phyloP scores from a whole-genome alignment of 2,329 filamentous ascomycete genomes.

The Aureobasidium sp. region DNA sequence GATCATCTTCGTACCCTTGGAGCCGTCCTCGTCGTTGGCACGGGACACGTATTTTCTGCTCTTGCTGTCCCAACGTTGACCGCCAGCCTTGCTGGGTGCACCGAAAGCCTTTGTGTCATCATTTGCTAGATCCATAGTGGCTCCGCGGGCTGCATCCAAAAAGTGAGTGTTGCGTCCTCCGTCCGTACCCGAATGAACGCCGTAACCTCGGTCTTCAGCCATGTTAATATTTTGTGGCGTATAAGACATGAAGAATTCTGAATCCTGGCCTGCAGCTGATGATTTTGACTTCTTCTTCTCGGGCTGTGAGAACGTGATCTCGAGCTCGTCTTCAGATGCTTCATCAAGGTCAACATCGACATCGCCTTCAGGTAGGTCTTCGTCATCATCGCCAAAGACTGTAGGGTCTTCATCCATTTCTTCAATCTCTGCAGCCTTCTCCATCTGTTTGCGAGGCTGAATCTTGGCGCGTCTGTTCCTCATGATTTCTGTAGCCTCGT shows the following conservation, averaged over 20 bases:
- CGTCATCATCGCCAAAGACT: conserved; percentile 20
- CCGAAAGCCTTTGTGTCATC: conserved; percentile 81
- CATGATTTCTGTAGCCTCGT: conserved; percentile 67
- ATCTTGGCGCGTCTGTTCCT: conserved; percentile 61
- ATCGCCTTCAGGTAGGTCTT: conserved; percentile 30
- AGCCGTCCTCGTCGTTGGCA: conserved; percentile 91
- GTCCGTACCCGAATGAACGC: conserved; percentile 68
- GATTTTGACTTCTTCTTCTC: conserved; percentile 17
- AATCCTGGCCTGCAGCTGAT: conserved; percentile 57
- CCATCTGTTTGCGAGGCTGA: conserved; percentile 28
- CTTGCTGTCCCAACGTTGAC: conserved; percentile 95
- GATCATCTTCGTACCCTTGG: conserved; percentile 62
- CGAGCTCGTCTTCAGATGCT: conserved; percentile 45
- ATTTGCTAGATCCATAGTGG: conserved; percentile 84
- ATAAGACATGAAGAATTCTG: conserved; percentile 95
- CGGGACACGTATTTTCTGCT: conserved; percentile 88
- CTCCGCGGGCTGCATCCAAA: conserved; percentile 74
- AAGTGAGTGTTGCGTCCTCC: conserved; percentile 58
- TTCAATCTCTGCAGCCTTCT: conserved; percentile 14
- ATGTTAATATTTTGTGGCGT: conserved; percentile 70
- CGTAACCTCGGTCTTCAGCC: conserved; percentile 86
- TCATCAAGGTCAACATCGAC: conserved; percentile 33
- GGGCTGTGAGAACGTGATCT: conserved; percentile 41
- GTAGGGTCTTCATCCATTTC: conserved; percentile 26
- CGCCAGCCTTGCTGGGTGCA: conserved; percentile 55